phyloP scores from a whole-genome alignment of 257 asterid genomes.

The Solanum medicagineum region DNA sequence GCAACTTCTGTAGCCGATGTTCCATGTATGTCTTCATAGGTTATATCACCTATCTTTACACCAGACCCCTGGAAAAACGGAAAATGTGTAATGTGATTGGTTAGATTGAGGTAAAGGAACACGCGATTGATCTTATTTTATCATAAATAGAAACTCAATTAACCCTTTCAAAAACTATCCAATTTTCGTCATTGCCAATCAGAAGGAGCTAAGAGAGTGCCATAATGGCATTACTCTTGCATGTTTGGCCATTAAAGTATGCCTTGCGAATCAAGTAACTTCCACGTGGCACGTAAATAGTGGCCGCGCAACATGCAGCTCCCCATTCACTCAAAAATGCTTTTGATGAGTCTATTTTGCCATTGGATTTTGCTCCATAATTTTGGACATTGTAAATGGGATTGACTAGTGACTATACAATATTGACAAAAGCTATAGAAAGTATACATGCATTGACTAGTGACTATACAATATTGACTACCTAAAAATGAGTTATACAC shows the following conservation, averaged over 20 bases:
- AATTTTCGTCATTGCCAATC: no score
- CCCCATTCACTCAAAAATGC: not conserved
- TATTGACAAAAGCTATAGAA: no score
- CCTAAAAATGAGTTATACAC: no score
- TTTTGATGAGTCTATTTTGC: not conserved
- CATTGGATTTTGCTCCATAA: not conserved
- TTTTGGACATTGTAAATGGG: not conserved
- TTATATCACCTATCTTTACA: not conserved
- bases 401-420: not conserved
- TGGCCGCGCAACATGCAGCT: not conserved
- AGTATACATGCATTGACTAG: no score
- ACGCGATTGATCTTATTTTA: not conserved
- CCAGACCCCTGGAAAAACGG: not conserved
- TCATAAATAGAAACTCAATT: no score
- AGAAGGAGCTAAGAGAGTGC: no score
- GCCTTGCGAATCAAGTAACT: not conserved
- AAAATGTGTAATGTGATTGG: not conserved
- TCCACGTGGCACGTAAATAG: not conserved
- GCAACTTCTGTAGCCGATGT: slow-evolving; percentile 2
- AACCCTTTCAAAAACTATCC: no score
- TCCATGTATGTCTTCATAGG: slow-evolving; percentile 4
- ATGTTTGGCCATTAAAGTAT: no score
- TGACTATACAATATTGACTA: no score
- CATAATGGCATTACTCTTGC: no score
- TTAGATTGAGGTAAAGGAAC: not conserved